These are phyloP conservation scores for Cytospora piceicola DNA, from an alignment of 2,329 filamentous ascomycete genomes.

Conservation along the genomic window DNA sequence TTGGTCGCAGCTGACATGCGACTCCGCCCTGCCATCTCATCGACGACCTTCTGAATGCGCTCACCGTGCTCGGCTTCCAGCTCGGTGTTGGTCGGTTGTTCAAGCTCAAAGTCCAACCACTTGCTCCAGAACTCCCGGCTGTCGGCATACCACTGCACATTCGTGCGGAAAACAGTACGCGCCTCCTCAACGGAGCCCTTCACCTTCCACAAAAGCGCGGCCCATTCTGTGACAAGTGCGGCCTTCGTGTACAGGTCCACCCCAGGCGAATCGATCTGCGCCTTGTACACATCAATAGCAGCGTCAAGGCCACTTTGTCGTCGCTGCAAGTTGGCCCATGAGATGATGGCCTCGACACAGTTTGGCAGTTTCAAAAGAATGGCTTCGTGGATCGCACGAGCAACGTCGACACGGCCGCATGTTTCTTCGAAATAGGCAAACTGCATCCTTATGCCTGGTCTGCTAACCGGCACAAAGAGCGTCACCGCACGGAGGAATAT, in stretches of 20 bases:
- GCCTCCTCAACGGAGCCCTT: constrained; percentile 82
- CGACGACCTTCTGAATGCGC: constrained; percentile 80
- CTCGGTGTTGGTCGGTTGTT: constrained; percentile 72
- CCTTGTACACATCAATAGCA: constrained; percentile 81
- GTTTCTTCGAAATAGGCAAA: constrained; percentile 96
- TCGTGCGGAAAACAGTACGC: constrained; percentile 79
- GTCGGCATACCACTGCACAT: constrained; percentile 81
- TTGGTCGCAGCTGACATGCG: constrained; percentile 68
- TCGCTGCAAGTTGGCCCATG: constrained; percentile 83
- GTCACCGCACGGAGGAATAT: constrained; percentile 88
- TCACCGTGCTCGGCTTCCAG: constrained; percentile 68
- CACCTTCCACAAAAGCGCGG: constrained; percentile 81
- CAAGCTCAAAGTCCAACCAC: constrained; percentile 87
- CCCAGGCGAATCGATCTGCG: constrained; percentile 73
- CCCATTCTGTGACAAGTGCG: constrained; percentile 86
- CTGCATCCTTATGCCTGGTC: constrained; percentile 81
- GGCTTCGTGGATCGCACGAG: constrained; percentile 81
- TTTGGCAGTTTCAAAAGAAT: constrained; percentile 78
- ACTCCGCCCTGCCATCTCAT: constrained; percentile 74
- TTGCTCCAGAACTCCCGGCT: constrained; percentile 88
- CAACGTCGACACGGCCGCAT: constrained; percentile 73
- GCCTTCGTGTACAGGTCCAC: constrained; percentile 83
- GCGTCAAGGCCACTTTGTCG: constrained; percentile 83
- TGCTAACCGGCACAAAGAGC: constrained; percentile 83
- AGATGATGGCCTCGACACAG: constrained; percentile 85